These are phyloP conservation scores for Phylloporus sp. DNA, from an alignment of 768 basidiomycete genomes.

Conservation along the genomic window DNA sequence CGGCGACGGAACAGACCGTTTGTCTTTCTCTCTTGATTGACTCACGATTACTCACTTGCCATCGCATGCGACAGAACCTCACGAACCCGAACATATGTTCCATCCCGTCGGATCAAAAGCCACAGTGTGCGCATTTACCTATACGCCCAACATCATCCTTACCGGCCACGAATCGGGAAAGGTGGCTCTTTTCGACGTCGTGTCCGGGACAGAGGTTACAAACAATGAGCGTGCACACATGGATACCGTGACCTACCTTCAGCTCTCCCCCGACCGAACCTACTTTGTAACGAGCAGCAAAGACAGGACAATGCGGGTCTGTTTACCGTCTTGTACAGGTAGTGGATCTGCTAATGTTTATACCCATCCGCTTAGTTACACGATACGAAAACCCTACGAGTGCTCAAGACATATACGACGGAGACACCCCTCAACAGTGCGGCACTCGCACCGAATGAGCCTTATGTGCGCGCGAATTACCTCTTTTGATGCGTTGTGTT, in stretches of 20 bases:
- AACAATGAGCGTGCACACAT: conserved; percentile 87
- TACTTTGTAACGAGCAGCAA: conserved; percentile 97
- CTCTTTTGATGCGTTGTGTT: background rate
- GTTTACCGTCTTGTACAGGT: conserved; percentile 27
- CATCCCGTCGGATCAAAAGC: conserved; percentile 91
- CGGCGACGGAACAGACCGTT: conserved; percentile 78
- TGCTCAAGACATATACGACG: conserved; percentile 90
- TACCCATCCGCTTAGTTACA: conserved; percentile 73
- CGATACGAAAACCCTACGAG: conserved; percentile 81
- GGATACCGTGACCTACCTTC: conserved; percentile 87
- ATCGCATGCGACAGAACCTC: conserved; percentile 57
- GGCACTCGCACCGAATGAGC: conserved; percentile 74
- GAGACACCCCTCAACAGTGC: conserved; percentile 97
- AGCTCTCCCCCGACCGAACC: conserved; percentile 82
- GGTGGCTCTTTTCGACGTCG: conserved; percentile 85
- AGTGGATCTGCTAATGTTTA: background rate
- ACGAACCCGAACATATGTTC: conserved; percentile 75
- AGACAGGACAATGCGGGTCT: conserved; percentile 90
- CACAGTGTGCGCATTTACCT: conserved; percentile 92
- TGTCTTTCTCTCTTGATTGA: conserved; percentile 26
- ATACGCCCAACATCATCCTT: conserved; percentile 71
- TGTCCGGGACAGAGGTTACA: conserved; percentile 76
- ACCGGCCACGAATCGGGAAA: conserved; percentile 98
- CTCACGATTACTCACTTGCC: background rate
- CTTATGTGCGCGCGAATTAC: conserved; percentile 56